Base-by-base conservation (phyloP, 108 stramenopile genomes). In the Pseudonitzschia delicatissima region DNA sequence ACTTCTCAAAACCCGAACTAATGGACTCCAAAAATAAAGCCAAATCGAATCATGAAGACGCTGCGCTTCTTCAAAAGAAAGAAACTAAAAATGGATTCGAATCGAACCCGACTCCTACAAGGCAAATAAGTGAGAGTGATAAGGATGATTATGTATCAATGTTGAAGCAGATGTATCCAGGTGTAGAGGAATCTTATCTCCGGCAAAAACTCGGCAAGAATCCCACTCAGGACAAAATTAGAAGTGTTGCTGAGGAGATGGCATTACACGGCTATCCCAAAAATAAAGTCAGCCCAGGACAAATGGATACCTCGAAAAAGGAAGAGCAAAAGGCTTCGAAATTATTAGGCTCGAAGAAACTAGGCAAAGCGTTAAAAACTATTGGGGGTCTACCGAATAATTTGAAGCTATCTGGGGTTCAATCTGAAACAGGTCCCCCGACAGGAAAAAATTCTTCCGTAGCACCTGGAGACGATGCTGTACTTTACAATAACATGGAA, bases 151-250 rank as follows among this genome's bases (percentile, higher is more conserved):
- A 77, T 51, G 74, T 79, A 4, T 25, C 39, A 15, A 79, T 81
- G 44, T 66, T 88, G 26, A 73, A 77, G 55, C 76, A 82, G 47
- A 91, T 91, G 86, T 91, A 81, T 69, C 89, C 89, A 0, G 68
- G 69, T 55, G 83, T 62, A 34, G 72, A 81, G 18, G 61, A 67
- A 5, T 57, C 75, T 7, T 81, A 62, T 34, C 64, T 91, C 39
- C 60, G 70, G 51, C 62, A 70, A 44, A 62, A 77, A 50, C 74
- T 91, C 57, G 86, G 86, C 9, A 9, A 76, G 11, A 71, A 86
- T 59, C 83, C 86, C 4, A 62, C 72, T 29, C 62, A 77, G 37
- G 86, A 91, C 45, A 66, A 82, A 40, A 81, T 87, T 1, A 73
- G 76, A 27, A 65, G 57, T 18, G 55, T 91, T 50, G 86, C 89